Conservation (phyloP, 2,329 filamentous ascomycete genomes). For the Ceratocystis cacaofunesta region DNA sequence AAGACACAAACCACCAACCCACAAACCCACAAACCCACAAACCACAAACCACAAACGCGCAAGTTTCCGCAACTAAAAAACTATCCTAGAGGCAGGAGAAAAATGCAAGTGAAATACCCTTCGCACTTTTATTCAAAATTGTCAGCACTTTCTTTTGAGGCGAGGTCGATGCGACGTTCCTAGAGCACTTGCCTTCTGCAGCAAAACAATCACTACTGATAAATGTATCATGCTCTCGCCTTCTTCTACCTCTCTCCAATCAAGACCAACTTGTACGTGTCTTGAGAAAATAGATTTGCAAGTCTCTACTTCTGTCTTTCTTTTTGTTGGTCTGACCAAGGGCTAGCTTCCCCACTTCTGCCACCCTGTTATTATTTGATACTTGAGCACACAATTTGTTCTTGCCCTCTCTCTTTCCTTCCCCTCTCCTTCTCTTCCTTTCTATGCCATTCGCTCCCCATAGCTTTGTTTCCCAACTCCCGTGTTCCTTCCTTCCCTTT, state of each 20-base stretch:
- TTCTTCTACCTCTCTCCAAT: not conserved
- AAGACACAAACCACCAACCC: not conserved
- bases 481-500: not conserved
- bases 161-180: not conserved
- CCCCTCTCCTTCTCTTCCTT: not conserved
- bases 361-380: not conserved
- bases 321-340: not conserved
- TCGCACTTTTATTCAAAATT: not conserved
- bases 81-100: no score
- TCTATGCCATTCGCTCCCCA: not conserved
- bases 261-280: not conserved
- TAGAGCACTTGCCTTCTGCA: not conserved
- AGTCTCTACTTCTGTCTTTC: not conserved
- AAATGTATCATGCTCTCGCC: not conserved
- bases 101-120: not conserved
- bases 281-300: not conserved
- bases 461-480: not conserved
- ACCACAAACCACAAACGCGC: not conserved
- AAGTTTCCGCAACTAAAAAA: not conserved
- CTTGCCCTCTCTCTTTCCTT: not conserved
- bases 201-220: not conserved
- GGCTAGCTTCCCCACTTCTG: not conserved
- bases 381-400: not conserved
- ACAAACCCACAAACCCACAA: not conserved
- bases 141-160: conserved; percentile 6